These are phyloP conservation scores for Didymella exigua DNA, from an alignment of 2,329 filamentous ascomycete genomes.

Conservation along the genomic window DNA sequence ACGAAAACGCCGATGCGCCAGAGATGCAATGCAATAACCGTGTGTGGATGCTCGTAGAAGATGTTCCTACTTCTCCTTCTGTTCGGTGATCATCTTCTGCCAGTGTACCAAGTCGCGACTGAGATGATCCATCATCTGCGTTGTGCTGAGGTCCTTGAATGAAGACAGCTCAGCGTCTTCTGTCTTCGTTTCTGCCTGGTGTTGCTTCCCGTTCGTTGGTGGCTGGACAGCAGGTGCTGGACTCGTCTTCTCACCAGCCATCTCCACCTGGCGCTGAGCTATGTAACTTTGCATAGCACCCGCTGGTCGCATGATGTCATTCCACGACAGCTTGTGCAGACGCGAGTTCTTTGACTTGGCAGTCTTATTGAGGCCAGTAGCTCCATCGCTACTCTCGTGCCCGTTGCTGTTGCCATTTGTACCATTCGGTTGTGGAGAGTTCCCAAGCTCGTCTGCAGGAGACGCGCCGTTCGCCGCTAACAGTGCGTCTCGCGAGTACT, in stretches of 20 bases:
- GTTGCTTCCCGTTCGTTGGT: slow-evolving; percentile 31
- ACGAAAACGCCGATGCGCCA: slow-evolving; percentile 8
- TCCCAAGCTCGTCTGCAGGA: slow-evolving; percentile 36
- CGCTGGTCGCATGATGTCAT: slow-evolving; percentile 84
- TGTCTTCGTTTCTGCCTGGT: slow-evolving; percentile 47
- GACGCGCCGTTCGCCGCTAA: slow-evolving; percentile 43
- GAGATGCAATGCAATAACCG: slow-evolving; percentile 8
- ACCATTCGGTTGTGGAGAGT: slow-evolving; percentile 41
- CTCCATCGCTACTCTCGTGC: slow-evolving; percentile 60
- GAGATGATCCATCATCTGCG: slow-evolving; percentile 90
- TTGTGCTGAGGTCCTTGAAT: slow-evolving; percentile 76
- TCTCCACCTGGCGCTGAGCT: slow-evolving; percentile 82
- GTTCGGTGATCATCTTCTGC: slow-evolving; percentile 64
- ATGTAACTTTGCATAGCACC: slow-evolving; percentile 89
- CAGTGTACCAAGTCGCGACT: slow-evolving; percentile 81
- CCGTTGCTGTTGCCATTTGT: slow-evolving; percentile 44
- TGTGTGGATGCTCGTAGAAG: background rate
- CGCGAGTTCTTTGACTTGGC: slow-evolving; percentile 65
- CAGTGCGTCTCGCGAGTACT: slow-evolving; percentile 45
- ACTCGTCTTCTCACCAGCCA: slow-evolving; percentile 65
- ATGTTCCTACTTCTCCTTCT: slow-evolving; percentile 35
- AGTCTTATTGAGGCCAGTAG: slow-evolving; percentile 61
- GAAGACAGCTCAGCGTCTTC: slow-evolving; percentile 42
- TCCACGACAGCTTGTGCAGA: slow-evolving; percentile 72
- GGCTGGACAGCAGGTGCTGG: slow-evolving; percentile 36